Base-by-base conservation (phyloP, 208 protist genomes). In the Leishmania lainsoni region DNA sequence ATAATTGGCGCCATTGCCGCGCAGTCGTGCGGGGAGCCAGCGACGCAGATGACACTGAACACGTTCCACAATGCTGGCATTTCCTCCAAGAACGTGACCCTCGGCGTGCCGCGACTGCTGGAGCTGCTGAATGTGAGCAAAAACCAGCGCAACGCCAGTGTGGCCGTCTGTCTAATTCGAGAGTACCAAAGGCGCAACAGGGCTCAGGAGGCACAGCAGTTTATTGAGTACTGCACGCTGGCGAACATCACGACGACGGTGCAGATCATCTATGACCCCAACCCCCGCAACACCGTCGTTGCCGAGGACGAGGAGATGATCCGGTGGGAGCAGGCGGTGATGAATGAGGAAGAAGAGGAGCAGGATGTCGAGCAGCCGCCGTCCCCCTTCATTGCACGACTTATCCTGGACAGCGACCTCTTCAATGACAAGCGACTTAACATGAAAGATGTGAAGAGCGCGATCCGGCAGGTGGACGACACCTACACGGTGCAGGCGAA, bases 11-110 rank as follows among this genome's bases (percentile, higher is more conserved):
- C 98, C 26, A 94, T 99, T 54, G 99, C 99, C 29, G 99, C 99
- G 17, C 99, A 99, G 94, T 99, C 98, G 12, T 99, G 99, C 80
- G 99, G 99, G 51, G 99, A 99, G 89, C 99, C 99, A 20, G 98
- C 99, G 3, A 99, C 99, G 71, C 99, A 99, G 90, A 99, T 99
- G 99, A 99, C 99, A 16, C 94, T 99, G 8, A 99, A 99, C 89
- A 99, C 99, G 49, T 99, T 99, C 94, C 99, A 99, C 93, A 99
- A 98, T 87, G 99, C 99, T 54, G 99, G 99, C 88, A 99, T 99
- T 73, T 99, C 98, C 9, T 94, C 96, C 68, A 99, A 99, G 90
- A 99, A 99, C 89, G 99, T 99, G 35, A 99, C 99, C 8, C 97
- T 99, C 42, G 99, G 99, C 87, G 98, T 99, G 48, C 99, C 99